These are phyloP conservation scores for Diaporthe velutina DNA, from an alignment of 2,329 filamentous ascomycete genomes.

Conservation along the genomic window DNA sequence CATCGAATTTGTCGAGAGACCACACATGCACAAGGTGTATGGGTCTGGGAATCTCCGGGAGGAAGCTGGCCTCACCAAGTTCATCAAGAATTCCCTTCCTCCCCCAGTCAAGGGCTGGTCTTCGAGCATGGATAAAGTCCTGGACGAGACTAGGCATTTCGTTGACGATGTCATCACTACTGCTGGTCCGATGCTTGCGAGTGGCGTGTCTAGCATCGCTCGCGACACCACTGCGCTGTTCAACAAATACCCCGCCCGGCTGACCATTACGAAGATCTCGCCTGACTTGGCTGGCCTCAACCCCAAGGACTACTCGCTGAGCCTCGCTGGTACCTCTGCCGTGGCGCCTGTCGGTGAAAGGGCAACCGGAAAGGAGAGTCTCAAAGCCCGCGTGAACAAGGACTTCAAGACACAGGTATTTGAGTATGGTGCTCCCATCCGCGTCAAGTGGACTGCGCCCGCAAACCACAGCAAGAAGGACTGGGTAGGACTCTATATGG, in stretches of 20 bases:
- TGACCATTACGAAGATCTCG: slow-evolving; percentile 84
- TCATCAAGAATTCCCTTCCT: slow-evolving; percentile 87
- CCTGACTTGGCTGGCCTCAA: slow-evolving; percentile 85
- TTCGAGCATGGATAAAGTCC: slow-evolving; percentile 86
- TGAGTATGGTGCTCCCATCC: slow-evolving; percentile 91
- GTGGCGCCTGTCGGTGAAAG: slow-evolving; percentile 67
- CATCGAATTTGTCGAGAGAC: slow-evolving; percentile 93
- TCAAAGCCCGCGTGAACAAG: slow-evolving; percentile 75
- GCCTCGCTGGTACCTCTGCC: slow-evolving; percentile 75
- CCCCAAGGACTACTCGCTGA: slow-evolving; percentile 82
- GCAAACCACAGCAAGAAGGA: slow-evolving; percentile 89
- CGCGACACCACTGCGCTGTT: slow-evolving; percentile 90
- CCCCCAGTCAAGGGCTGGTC: slow-evolving; percentile 86
- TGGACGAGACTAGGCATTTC: slow-evolving; percentile 88
- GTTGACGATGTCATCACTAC: slow-evolving; percentile 91
- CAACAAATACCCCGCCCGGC: slow-evolving; percentile 87
- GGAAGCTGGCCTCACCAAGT: slow-evolving; percentile 93
- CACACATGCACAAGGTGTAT: slow-evolving; percentile 98
- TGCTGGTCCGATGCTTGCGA: slow-evolving; percentile 86
- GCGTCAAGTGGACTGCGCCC: slow-evolving; percentile 90
- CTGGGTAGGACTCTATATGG: slow-evolving; percentile 97
- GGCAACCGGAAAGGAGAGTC: slow-evolving; percentile 80
- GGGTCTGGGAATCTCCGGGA: slow-evolving; percentile 80
- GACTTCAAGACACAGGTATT: slow-evolving; percentile 82
- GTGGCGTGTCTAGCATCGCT: slow-evolving; percentile 87